Conservation (phyloP, 148 eudicot genomes). For the Pouteria glomerata region DNA sequence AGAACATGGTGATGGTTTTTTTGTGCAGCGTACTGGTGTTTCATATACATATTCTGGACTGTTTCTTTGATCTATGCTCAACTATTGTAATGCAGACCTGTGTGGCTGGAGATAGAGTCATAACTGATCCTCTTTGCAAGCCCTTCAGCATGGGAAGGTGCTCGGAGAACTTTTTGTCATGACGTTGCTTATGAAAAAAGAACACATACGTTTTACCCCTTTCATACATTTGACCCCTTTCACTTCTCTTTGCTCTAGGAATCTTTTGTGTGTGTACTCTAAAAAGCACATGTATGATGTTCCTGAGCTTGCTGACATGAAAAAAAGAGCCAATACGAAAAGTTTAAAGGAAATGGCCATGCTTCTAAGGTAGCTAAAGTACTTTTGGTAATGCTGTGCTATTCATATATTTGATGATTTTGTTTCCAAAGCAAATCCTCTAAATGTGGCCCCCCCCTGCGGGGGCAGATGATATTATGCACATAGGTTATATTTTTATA, state of each 20-base stretch:
- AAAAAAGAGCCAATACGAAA: conserved; percentile 83
- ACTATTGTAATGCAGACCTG: conserved; percentile 55
- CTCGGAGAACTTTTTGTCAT: conserved; percentile 15
- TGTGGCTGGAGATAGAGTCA: conserved; percentile 95
- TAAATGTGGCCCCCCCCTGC: too few relatives aligned
- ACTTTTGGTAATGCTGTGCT: conserved; percentile 6
- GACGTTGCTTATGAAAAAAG: too few relatives aligned
- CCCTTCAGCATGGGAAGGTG: conserved; percentile 99
- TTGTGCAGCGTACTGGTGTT: conserved; percentile 10
- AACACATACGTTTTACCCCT: too few relatives aligned
- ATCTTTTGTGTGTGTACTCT: conserved; percentile 92
- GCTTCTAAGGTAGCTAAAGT: conserved; percentile 50
- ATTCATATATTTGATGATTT: conserved; percentile 4
- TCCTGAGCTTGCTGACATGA: conserved; percentile 89
- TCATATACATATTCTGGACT: background rate
- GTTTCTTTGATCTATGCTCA: conserved; percentile 9
- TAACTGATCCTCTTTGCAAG: conserved; percentile 96
- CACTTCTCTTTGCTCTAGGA: conserved; percentile 40
- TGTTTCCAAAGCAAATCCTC: background rate
- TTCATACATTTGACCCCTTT: conserved; percentile 5
- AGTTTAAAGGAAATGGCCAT: conserved; percentile 91
- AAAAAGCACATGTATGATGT: conserved; percentile 92
- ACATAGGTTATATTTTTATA: background rate
- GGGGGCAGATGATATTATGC: too few relatives aligned
- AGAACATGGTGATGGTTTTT: conserved; percentile 57